Base-by-base conservation (phyloP, 768 basidiomycete genomes). In the Lactarius quietus region DNA sequence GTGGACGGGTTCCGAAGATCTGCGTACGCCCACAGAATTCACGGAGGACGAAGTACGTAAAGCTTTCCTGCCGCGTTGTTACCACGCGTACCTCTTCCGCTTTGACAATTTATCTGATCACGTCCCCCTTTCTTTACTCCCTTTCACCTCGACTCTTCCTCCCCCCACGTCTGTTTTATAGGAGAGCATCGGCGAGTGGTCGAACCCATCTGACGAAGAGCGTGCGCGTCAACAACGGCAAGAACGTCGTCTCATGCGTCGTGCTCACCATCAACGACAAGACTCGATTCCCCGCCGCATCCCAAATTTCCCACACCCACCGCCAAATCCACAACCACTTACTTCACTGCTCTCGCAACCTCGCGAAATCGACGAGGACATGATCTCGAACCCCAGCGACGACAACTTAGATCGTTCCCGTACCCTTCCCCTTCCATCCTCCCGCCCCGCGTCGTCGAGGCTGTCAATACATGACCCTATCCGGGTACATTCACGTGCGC, bases 181-280 rank as follows among this genome's bases (percentile, higher is more conserved):
- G 69, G 78, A 91, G 87, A 92, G 90, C 70, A 87, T 92, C 57
- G 91, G 90, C 29, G 92, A 94, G 77, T 94, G 84, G 84, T 94
- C 92, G 28, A 94, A 94, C 71, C 92, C 92, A 20, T 94, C 92
- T 29, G 92, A 94, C 72, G 92, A 94, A 75, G 92, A 94, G 72
- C 83, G 88, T 33, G 91, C 88, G 4, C 84, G 91, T 26, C 86
- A 86, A 67, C 76, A 81, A 35, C 85, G 90, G 35, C 75, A 84
- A 53, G 84, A 88, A 51, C 84, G 87, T 53, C 85, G 89, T 43
- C 74, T 84, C 63, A 72, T 84, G 63, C 83, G 83, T 39, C 84
- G 84, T 28, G 69, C 75, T 72, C 67, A 77, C 76, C 70, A 74
- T 14, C 81, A 78, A 20, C 83, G 83, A 6, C 65, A 61, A 31